A percentile compares a stretch with the other conserved stretches of the same genome.
Evolutionary conservation across 2,329 filamentous ascomycete species (phyloP).

Genomic region (Stachybotrys echinatus): DNA sequence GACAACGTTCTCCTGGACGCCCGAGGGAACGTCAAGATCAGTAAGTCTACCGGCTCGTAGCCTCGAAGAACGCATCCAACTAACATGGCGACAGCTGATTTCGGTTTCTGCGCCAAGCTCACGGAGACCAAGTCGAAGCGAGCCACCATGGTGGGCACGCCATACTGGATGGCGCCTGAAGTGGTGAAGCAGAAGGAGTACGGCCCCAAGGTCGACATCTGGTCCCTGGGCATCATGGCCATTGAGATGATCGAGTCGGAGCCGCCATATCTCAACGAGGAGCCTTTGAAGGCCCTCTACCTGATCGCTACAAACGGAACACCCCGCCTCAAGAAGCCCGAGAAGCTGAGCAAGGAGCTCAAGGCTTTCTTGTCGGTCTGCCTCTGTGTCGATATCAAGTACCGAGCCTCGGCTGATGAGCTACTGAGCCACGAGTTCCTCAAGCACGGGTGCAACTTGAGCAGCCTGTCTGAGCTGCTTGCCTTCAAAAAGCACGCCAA

Average conservation of each 20-base stretch:
- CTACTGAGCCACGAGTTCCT: constrained; percentile 90
- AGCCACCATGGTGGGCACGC: constrained; percentile 97
- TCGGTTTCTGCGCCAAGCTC: constrained; percentile 97
- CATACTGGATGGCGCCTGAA: constrained; percentile 99
- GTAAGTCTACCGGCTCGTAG: constrained; percentile 47
- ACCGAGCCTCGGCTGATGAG: constrained; percentile 85
- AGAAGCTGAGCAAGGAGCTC: constrained; percentile 95
- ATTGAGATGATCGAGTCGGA: constrained; percentile 99
- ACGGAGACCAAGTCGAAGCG: constrained; percentile 96
- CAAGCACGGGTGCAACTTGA: constrained; percentile 80
- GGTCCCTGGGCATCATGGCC: constrained; percentile 98
- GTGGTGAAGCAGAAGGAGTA: constrained; percentile 99
- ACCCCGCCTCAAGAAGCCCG: constrained; percentile 93
- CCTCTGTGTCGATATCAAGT: constrained; percentile 93
- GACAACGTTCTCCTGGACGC: constrained; percentile 96
- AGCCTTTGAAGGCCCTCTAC: constrained; percentile 94
- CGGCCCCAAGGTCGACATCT: constrained; percentile 96
- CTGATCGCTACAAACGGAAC: constrained; percentile 98
- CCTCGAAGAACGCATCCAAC: background rate
- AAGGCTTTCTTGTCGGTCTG: constrained; percentile 97
- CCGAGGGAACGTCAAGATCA: constrained; percentile 95
- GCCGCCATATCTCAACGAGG: constrained; percentile 95
- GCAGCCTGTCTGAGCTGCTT: constrained; percentile 79
- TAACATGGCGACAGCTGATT: constrained; percentile 68
- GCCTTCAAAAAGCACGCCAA: constrained; percentile 76